A percentile compares a stretch with the other conserved stretches of the same genome.
Evolutionary conservation across 2,329 filamentous ascomycete species (phyloP).

Genomic region (Fusarium beomiforme): DNA sequence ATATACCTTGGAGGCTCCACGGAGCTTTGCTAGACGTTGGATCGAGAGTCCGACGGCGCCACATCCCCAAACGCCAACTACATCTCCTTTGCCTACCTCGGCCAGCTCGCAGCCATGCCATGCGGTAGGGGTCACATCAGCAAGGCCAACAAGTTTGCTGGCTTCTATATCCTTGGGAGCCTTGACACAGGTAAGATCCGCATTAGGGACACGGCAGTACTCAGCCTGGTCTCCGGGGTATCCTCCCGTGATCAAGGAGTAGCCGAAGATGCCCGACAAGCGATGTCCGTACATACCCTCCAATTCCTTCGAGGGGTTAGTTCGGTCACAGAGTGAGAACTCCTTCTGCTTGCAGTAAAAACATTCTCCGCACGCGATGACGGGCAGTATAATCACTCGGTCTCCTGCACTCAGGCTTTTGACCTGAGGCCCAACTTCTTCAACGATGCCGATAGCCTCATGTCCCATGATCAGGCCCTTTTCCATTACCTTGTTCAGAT

Average conservation of each 20-base stretch:
- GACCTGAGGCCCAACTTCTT: neutral
- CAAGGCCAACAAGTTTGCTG: neutral
- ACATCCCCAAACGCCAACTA: slow-evolving; percentile 2
- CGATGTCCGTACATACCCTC: slow-evolving; percentile 3
- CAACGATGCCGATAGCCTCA: slow-evolving; percentile 1
- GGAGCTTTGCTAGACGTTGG: neutral
- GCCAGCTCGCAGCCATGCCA: neutral
- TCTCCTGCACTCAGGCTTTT: neutral
- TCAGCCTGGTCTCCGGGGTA: neutral
- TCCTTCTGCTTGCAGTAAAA: slow-evolving; percentile 4
- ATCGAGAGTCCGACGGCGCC: neutral
- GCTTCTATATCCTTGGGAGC: neutral
- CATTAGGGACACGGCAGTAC: neutral
- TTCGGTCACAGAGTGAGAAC: neutral
- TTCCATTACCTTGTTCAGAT: slow-evolving; percentile 5
- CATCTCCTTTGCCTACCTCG: neutral
- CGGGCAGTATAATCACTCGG: neutral
- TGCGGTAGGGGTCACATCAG: neutral
- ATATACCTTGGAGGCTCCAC: neutral
- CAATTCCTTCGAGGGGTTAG: neutral
- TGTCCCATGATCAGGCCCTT: slow-evolving; percentile 8
- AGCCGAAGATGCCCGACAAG: neutral
- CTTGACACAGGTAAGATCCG: slow-evolving; percentile 1
- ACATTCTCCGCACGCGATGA: neutral
- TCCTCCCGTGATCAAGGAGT: neutral